Base-by-base conservation (phyloP, 2,329 filamentous ascomycete species). In the Lasiodiplodia sp. region DNA sequence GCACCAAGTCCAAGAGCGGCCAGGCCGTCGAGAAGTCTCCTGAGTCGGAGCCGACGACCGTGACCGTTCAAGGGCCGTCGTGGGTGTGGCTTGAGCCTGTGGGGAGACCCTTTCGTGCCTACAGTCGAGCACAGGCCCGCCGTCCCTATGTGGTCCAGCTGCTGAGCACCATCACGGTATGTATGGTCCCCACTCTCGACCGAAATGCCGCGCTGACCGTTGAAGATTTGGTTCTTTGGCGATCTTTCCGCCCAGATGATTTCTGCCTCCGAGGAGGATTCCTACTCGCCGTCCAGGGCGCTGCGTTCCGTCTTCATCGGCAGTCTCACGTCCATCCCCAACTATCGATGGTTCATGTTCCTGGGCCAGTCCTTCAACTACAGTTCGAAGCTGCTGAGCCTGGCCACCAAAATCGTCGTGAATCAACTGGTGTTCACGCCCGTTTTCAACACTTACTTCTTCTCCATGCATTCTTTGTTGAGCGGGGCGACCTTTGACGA, bases 291-390 rank as follows among this genome's bases (percentile, higher is more conserved):
- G 3, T 81, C 82, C 68, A 86, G 93, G 55, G 95, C 93, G 0
- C 77, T 87, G 67, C 85, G 94, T 65, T 90, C 92, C 68, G 80
- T 97, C 74, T 77, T 89, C 3, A 95, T 97, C 68, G 93, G 93
- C 3, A 88, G 87, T 2, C 81, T 91, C 58, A 87, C 87, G 12
- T 89, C 91, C 21, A 92, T 97, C 69, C 94, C 94, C 0, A 87
- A 87, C 56, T 97, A 94, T 77, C 88, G 88, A 74, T 97, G 94
- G 94, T 96, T 85, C 81, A 84, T 94, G 72, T 96, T 91, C 80
- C 86, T 97, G 16, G 90, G 91, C 52, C 85, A 88, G 69, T 86
- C 89, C 80, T 97, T 97, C 86, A 97, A 97, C 82, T 97, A 92
- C 80, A 73, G 88, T 8, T 94, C 92, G 37, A 90, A 89, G 73